These are phyloP conservation scores for Letharia columbiana DNA, from an alignment of 495 filamentous ascomycete genomes.

Conservation along the genomic window DNA sequence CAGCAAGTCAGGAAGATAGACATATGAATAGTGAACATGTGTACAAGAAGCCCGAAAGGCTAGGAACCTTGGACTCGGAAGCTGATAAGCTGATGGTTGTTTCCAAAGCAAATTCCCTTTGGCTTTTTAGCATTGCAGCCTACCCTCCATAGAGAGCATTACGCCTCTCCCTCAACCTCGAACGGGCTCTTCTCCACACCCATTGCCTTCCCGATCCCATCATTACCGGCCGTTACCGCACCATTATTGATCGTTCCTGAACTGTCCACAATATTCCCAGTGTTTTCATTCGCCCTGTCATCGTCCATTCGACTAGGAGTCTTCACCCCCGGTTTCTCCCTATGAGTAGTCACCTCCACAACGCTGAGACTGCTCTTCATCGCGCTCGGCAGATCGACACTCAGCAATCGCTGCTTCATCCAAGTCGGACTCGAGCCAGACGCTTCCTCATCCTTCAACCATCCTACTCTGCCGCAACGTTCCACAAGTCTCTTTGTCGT, in stretches of 20 bases:
- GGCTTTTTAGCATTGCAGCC: too few relatives aligned
- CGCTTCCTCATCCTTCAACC: slow-evolving; percentile 52
- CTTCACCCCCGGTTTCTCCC: slow-evolving; percentile 76
- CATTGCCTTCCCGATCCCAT: not conserved
- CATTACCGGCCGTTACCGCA: slow-evolving; percentile 1
- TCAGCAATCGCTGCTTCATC: slow-evolving; percentile 29
- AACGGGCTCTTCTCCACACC: slow-evolving; percentile 23
- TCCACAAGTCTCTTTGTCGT: slow-evolving; percentile 78
- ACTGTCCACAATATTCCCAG: not conserved
- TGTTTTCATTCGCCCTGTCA: slow-evolving; percentile 8
- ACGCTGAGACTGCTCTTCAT: slow-evolving; percentile 53
- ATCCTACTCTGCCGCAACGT: slow-evolving; percentile 73
- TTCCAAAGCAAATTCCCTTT: not conserved
- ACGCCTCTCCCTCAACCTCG: slow-evolving; percentile 26
- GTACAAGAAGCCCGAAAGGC: not conserved
- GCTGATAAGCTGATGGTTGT: not conserved
- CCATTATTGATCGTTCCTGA: not conserved
- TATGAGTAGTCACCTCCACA: slow-evolving; percentile 66
- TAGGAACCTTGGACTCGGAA: not conserved
- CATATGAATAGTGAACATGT: not conserved
- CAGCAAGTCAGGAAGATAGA: not conserved
- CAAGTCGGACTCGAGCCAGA: slow-evolving; percentile 32
- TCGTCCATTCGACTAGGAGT: slow-evolving; percentile 54
- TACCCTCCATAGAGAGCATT: not conserved
- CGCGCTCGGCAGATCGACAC: slow-evolving; percentile 42